Evolutionary conservation across 768 basidiomycete species (phyloP).

Genomic region (Pholiota microspora): DNA sequence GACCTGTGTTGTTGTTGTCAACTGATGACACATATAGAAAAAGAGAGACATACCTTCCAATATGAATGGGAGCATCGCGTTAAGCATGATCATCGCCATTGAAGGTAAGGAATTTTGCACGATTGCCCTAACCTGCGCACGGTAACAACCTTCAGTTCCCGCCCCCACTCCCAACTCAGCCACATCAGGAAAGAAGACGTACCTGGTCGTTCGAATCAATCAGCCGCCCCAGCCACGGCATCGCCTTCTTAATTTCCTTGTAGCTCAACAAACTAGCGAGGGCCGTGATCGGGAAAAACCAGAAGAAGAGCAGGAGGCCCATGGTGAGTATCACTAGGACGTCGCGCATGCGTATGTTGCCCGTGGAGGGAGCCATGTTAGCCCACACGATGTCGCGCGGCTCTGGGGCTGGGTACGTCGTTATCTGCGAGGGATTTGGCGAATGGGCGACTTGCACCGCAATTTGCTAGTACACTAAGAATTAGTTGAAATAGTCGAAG

Average conservation of each 20-base stretch:
- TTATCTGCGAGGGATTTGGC: conserved; percentile 59
- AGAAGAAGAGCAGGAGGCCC: conserved; percentile 78
- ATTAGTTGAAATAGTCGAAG: not conserved
- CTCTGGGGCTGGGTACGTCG: conserved; percentile 82
- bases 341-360: conserved; percentile 63
- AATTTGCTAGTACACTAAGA: conserved; percentile 60
- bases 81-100: conserved; percentile 86
- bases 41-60: conserved; percentile 63
- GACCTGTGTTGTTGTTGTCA: conserved; percentile 28
- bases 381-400: conserved; percentile 96
- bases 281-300: conserved; percentile 88
- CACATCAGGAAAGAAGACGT: not conserved
- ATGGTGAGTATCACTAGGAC: conserved; percentile 69
- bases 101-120: conserved; percentile 95
- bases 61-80: conserved; percentile 84
- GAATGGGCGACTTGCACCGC: conserved; percentile 84
- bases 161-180: not conserved
- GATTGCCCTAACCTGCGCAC: conserved; percentile 57
- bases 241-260: conserved; percentile 85
- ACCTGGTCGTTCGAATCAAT: conserved; percentile 77
- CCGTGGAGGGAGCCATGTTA: conserved; percentile 71
- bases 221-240: conserved; percentile 84
- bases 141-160: not conserved
- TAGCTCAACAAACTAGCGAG: conserved; percentile 89
- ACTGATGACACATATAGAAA: not conserved